These are phyloP conservation scores for Camelina sativa DNA, from an alignment of 345 rosid genomes.

Conservation along the genomic window DNA sequence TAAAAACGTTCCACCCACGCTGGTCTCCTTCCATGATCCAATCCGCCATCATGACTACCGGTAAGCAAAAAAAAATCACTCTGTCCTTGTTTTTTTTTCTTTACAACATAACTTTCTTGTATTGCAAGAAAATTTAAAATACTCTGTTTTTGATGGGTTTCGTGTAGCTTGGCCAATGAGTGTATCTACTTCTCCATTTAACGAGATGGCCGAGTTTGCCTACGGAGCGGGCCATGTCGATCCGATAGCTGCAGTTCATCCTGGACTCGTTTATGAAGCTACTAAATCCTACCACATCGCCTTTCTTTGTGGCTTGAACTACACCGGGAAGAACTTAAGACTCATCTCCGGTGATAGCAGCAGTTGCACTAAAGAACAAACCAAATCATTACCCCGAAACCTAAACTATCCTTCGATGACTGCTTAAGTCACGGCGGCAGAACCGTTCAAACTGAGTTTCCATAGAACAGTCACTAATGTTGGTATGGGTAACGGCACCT, in stretches of 20 bases:
- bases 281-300: constrained; percentile 37
- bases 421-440: constrained; percentile 20
- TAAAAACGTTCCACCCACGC: constrained; percentile 52
- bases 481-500: constrained; percentile 49
- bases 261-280: constrained; percentile 50
- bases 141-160: background rate
- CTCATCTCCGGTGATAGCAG: constrained; percentile 46
- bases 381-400: constrained; percentile 40
- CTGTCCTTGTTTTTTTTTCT: background rate
- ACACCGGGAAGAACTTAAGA: constrained; percentile 21
- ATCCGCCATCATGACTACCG: constrained; percentile 58
- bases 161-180: constrained; percentile 47
- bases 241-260: constrained; percentile 43
- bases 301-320: constrained; percentile 45
- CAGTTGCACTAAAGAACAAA: constrained; percentile 41
- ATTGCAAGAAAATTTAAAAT: background rate
- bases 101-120: constrained; percentile 15
- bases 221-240: constrained; percentile 51
- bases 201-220: constrained; percentile 33
- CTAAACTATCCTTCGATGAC: constrained; percentile 63
- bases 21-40: constrained; percentile 64
- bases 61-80: constrained; percentile 30
- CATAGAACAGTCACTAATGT: constrained; percentile 67
- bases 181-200: background rate
- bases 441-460: constrained; percentile 43